Evolutionary conservation across 2,329 filamentous ascomycete genomes (phyloP), one percentile per base, ranked within the genome.

Genomic region (Aspergillus unguis): DNA sequence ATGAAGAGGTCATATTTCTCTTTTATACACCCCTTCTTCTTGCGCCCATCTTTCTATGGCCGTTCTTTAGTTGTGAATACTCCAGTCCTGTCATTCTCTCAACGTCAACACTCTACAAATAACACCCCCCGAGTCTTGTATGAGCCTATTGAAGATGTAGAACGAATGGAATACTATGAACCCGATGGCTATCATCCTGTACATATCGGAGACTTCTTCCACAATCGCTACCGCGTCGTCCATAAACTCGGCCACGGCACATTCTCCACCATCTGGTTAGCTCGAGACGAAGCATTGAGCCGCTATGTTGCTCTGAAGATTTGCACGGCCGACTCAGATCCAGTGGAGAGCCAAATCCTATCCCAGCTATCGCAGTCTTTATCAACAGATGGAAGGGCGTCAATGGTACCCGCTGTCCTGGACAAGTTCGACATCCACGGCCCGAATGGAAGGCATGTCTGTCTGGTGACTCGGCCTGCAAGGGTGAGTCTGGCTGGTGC

Each of bases 201-300:
- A 9, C 37, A 50, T 48, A 65, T 69, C 46, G 62, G 60, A 10
- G 64, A 69, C 56, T 44, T 45, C 3, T 59, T 67, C 45, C 56
- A 63, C 28, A 11, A 49, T 56, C 62, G 70, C 4, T 75, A 75
- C 55, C 65, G 65, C 11, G 57, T 75, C 11, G 58, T 74, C 6
- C 67, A 73, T 3, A 75, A 76, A 55, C 65, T 75, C 5, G 72
- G 72, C 1, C 69, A 69, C 57, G 71, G 72, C 25, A 57, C 63
- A 1, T 71, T 64, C 48, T 75, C 69, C 7, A 75, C 61, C 2
- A 57, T 46, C 10, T 65, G 63, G 66, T 56, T 69, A 33, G 61
- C 63, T 31, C 54, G 50, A 40, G 62, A 68, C 55, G 52, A 61
- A 43, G 26, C 29, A 54, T 32, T 11, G 6, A 52, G 54, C 25